Base-by-base conservation (phyloP, 352 stramenopile species). In the Phytopythium vexans region DNA sequence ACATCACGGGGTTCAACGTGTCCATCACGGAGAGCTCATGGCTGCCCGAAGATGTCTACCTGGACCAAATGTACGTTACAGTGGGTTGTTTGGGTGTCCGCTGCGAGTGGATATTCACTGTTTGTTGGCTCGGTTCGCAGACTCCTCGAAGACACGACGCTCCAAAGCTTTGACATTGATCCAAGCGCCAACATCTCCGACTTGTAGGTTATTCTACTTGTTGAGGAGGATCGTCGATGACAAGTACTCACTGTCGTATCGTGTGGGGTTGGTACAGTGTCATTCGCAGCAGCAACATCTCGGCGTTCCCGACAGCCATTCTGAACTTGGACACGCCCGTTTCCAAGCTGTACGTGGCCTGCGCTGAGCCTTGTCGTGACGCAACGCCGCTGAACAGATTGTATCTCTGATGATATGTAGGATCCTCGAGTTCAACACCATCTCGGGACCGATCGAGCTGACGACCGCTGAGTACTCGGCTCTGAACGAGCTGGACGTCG, bases 211-310 rank as follows among this genome's bases (percentile, higher is more conserved):
- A 5, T 36, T 33, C 27, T 33, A 16, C 10, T 10, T 3, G 16
- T 40, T 49, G 41, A 47, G 14, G 4, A 48, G 21, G n/a, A 8
- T 34, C 41, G 21, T 40, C 3, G 31, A 45, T 33, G 11, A 36
- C 38, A 8, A 53, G 16, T 6, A 47, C 31, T 53, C n/a, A 37
- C n/a, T 35, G 2, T 44, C 27, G 21, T n/a, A 42, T 38, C 12
- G n/a, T 37, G 5, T 12, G 38, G 44, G 11, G 41, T 52, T 14
- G 38, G 10, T 33, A 0, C 41, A 64, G 62, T 61, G 60, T 75
- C 9, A 74, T 86, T 52, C 70, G 60, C 10, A 60, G 62, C 0
- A 75, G 60, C 40, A 81, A 70, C 41, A 12, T 86, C 43, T 62
- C 70, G 31, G 44, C 35, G 34, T 87, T 87, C 53, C 76, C 76